These are phyloP conservation scores for Candida incommunis DNA, from an alignment of 805 yeast species.

Conservation along the genomic window DNA sequence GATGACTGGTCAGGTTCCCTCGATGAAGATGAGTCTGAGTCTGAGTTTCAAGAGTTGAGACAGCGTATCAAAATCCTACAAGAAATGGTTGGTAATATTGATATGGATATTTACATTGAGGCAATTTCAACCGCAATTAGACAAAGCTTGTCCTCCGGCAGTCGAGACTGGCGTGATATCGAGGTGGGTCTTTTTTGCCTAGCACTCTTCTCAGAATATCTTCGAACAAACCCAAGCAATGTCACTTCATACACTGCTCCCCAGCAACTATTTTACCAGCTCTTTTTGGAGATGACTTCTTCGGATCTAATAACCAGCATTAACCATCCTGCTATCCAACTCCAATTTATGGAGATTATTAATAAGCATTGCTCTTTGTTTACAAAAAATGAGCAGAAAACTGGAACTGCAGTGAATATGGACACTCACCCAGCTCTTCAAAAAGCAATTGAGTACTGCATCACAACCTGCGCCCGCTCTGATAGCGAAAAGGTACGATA, in stretches of 20 bases:
- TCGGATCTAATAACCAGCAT: slow-evolving; percentile 33
- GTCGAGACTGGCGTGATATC: slow-evolving; percentile 54
- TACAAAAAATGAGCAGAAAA: slow-evolving; percentile 18
- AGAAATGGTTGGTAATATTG: slow-evolving; percentile 57
- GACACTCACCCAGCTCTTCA: not conserved
- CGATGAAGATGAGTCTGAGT: slow-evolving; percentile 58
- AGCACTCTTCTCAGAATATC: not conserved
- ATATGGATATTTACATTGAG: slow-evolving; percentile 46
- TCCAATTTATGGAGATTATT: slow-evolving; percentile 71
- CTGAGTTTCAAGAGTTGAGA: slow-evolving; percentile 72
- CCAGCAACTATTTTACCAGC: slow-evolving; percentile 10
- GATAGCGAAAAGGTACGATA: slow-evolving; percentile 37
- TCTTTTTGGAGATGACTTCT: slow-evolving; percentile 23
- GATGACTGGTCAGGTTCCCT: slow-evolving; percentile 17
- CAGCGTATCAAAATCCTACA: slow-evolving; percentile 62
- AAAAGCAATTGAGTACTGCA: not conserved
- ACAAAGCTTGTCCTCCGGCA: slow-evolving; percentile 23
- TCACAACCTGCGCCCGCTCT: not conserved
- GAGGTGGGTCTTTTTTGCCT: slow-evolving; percentile 61
- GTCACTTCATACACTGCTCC: not conserved
- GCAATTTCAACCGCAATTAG: slow-evolving; percentile 48
- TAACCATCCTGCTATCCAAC: slow-evolving; percentile 70
- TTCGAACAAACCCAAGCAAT: not conserved
- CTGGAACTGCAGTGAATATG: not conserved
- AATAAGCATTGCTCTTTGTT: slow-evolving; percentile 64